phyloP scores from a whole-genome alignment of 306 rosid species.

The Citrullus amarus region DNA sequence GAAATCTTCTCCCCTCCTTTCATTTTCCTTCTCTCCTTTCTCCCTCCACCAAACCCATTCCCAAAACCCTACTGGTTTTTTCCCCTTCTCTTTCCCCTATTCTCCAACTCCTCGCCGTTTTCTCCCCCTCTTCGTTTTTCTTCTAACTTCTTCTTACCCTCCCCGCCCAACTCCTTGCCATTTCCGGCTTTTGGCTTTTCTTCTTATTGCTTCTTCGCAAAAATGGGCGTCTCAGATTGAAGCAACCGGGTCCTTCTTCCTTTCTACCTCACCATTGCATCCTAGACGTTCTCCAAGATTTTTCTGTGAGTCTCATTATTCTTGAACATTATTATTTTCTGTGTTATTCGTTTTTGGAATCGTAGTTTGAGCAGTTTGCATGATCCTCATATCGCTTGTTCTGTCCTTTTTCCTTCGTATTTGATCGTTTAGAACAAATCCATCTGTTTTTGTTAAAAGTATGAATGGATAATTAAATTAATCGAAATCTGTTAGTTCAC shows the following conservation, averaged over 20 bases:
- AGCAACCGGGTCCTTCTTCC: neutral
- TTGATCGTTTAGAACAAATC: neutral
- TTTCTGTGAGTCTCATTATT: neutral
- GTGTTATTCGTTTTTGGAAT: neutral
- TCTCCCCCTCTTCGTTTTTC: neutral
- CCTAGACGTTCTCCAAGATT: neutral
- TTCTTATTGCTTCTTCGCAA: neutral
- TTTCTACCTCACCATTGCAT: neutral
- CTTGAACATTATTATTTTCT: neutral
- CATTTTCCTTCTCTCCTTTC: neutral
- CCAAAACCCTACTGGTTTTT: constrained; percentile 9
- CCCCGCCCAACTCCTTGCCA: neutral
- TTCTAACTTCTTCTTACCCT: neutral
- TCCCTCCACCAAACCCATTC: neutral
- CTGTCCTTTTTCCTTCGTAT: neutral
- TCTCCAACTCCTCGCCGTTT: neutral
- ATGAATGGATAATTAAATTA: neutral
- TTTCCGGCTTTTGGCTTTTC: neutral
- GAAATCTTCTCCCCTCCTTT: neutral
- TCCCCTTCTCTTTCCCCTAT: neutral
- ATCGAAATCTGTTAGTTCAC: neutral
- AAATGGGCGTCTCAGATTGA: neutral
- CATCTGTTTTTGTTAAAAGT: neutral
- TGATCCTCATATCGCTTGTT: neutral
- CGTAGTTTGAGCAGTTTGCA: neutral